A percentile compares a stretch with the other conserved stretches of the same genome.
phyloP scores from a whole-genome alignment of 306 rosid genomes.

The Lotus japonicus region DNA sequence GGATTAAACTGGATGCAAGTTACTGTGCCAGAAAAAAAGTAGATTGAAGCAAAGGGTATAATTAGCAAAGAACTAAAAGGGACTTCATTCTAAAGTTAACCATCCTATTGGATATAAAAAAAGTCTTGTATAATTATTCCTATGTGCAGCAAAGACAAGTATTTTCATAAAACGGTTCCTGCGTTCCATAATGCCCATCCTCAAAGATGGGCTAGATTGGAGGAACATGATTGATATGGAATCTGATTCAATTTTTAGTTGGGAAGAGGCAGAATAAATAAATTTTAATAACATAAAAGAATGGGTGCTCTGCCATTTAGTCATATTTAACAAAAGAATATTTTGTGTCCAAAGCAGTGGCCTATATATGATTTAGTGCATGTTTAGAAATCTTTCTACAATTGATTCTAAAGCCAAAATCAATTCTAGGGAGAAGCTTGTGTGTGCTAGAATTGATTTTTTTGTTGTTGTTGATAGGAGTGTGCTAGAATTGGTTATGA shows the following conservation, averaged over 20 bases:
- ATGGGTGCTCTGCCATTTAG: background rate
- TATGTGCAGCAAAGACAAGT: background rate
- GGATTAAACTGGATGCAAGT: slow-evolving; percentile 99
- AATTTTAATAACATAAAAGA: background rate
- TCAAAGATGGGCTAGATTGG: background rate
- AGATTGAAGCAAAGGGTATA: slow-evolving; percentile 30
- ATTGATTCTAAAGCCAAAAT: no score
- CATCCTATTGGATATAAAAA: background rate
- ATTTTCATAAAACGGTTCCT: background rate
- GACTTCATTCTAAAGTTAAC: slow-evolving; percentile 16
- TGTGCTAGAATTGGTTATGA: no score
- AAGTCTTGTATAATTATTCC: background rate
- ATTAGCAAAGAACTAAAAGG: slow-evolving; percentile 33
- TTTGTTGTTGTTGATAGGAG: no score
- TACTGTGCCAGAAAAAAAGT: slow-evolving; percentile 60
- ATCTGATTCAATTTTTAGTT: background rate
- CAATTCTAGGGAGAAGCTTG: no score
- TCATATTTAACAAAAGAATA: background rate
- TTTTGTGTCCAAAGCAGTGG: background rate
- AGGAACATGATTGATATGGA: background rate
- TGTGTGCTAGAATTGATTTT: no score
- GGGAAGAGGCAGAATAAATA: slow-evolving; percentile 4
- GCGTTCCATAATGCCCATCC: background rate
- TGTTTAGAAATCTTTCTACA: no score
- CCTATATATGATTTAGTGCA: background rate